Evolutionary conservation across 1,139 yeast genomes (phyloP), one percentile per base, ranked within the genome.

Genomic region (Kodamaea ohmeri): DNA sequence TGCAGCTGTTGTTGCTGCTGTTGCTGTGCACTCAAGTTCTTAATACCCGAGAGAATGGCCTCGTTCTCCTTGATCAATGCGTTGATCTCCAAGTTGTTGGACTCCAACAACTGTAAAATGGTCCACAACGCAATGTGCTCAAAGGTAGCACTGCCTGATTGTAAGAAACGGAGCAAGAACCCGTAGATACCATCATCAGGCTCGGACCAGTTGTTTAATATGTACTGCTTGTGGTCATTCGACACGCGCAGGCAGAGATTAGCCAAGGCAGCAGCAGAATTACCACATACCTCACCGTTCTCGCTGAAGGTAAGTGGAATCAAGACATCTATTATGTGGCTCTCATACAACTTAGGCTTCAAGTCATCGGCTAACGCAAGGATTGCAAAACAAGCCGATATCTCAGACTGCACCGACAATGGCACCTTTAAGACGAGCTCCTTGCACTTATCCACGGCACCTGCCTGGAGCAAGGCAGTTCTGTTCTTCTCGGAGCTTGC

Each of bases 101-200:
- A 82, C 64, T 92, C 99, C 47, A 94, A 73, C 47, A 92, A 74
- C 65, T 92, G 98, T 52, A 90, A 73, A 49, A 90, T 85, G 37
- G 97, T 90, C 99, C 99, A 92, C 45, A 90, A 77, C 1, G 98
- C 97, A 63, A 92, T 92, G 60, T 92, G 98, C 64, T 92, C 97
- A 63, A 92, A 94, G 0, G 97, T 92, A n/a, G 95, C 86, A 60
- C 90, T 92, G 32, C 84, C 85, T 53, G 90, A 80, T 47, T 80
- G 80, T 53, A 92, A 72, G 60, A 90, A 92, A 52, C 92, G 71
- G 29, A 81, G 72, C 49, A 92, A 72, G 56, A 92, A 94, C 20
- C 90, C 95, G 45, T 80, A 76, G 43, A 94, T 84, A 43, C 97
- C 97, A 43, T 87, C 90, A 41, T 77, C 77, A 30, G 96, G 96